Percentiles rank a stretch among this genome's conserved stretches.
Evolutionary conservation across 2,329 filamentous ascomycete genomes (phyloP).

Genomic region (Penicillium sp.): DNA sequence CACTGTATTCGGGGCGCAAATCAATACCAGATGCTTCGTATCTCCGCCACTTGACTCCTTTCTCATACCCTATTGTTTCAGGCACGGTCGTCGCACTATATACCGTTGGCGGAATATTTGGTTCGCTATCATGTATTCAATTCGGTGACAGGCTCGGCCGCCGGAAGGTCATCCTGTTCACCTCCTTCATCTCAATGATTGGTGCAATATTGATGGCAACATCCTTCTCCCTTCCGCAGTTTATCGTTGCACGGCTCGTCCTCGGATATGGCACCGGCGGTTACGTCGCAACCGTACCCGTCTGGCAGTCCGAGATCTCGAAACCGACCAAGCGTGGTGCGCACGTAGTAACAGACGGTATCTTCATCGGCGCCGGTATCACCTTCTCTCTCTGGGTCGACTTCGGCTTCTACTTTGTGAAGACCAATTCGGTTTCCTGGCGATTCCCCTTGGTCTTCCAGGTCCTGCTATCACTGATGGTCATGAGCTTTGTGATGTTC

Average conservation of each 20-base stretch:
- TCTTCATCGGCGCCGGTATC: constrained; percentile 50
- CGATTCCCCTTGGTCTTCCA: constrained; percentile 45
- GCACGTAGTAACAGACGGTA: constrained; percentile 52
- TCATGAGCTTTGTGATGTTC: constrained; percentile 35
- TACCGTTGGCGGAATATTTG: too few species aligned
- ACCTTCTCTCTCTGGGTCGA: constrained; percentile 52
- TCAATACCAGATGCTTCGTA: too few species aligned
- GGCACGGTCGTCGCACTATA: too few species aligned
- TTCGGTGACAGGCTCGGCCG: too few species aligned
- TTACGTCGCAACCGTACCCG: constrained; percentile 46
- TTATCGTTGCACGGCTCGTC: constrained; percentile 37
- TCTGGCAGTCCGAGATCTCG: constrained; percentile 45
- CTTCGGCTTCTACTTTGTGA: constrained; percentile 45
- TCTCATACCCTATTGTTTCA: too few species aligned
- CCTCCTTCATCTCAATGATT: constrained; percentile 36
- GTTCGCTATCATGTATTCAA: too few species aligned
- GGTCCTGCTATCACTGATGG: constrained; percentile 35
- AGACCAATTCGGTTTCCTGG: constrained; percentile 43
- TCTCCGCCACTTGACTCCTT: too few species aligned
- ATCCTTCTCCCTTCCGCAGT: constrained; percentile 32
- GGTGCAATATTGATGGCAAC: constrained; percentile 49
- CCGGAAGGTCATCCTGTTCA: too few species aligned
- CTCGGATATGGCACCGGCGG: constrained; percentile 42
- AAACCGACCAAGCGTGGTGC: constrained; percentile 26
- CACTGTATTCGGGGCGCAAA: too few species aligned